phyloP scores from a whole-genome alignment of 495 filamentous ascomycete genomes.

The Saxispiralis lemnorum region DNA sequence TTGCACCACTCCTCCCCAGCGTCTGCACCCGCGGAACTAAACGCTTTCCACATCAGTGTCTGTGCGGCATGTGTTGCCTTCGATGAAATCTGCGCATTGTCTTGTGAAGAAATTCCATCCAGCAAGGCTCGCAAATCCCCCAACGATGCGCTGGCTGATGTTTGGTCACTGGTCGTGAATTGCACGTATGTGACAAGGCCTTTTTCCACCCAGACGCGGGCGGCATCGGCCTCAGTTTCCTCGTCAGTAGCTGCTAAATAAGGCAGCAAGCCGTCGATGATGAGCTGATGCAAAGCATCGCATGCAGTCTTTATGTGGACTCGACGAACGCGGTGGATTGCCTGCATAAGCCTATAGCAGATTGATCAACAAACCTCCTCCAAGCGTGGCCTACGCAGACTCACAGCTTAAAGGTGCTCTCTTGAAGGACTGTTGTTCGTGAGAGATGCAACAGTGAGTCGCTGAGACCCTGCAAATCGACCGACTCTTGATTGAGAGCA shows the following conservation, averaged over 20 bases:
- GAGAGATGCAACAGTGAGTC: constrained; percentile 32
- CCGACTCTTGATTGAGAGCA: constrained; percentile 24
- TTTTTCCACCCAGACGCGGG: constrained; percentile 43
- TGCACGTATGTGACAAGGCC: constrained; percentile 36
- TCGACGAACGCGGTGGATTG: constrained; percentile 46
- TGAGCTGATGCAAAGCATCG: constrained; percentile 40
- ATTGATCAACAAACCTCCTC: neutral
- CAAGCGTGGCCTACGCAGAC: neutral
- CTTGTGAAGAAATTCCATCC: constrained; percentile 20
- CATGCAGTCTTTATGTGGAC: constrained; percentile 29
- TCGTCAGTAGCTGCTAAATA: constrained; percentile 22
- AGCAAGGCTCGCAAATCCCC: constrained; percentile 24
- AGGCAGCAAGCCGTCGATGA: constrained; percentile 2
- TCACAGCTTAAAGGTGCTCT: constrained; percentile 43
- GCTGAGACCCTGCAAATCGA: constrained; percentile 14
- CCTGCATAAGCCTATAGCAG: constrained; percentile 36
- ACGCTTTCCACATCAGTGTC: constrained; percentile 62
- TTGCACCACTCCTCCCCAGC: constrained; percentile 52
- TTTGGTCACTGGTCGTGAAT: constrained; percentile 33
- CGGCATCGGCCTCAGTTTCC: constrained; percentile 27
- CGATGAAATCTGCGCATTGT: constrained; percentile 29
- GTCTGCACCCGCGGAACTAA: constrained; percentile 39
- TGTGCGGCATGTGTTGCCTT: constrained; percentile 52
- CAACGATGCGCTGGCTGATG: neutral
- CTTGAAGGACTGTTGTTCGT: constrained; percentile 36